These are phyloP conservation scores for Hypholoma fasciculare DNA, from an alignment of 768 basidiomycete genomes.

Conservation along the genomic window DNA sequence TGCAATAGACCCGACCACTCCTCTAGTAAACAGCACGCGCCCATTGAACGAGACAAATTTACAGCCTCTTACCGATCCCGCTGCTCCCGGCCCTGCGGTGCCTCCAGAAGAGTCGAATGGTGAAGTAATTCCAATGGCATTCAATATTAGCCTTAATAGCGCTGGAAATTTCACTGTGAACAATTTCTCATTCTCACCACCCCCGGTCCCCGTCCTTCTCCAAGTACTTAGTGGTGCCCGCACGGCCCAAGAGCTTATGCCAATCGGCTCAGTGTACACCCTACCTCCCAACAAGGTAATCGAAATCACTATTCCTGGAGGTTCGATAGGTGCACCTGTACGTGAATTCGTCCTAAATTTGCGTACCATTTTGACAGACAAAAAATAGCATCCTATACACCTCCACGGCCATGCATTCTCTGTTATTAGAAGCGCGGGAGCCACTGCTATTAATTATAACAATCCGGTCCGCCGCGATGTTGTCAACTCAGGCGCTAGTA, in stretches of 20 bases:
- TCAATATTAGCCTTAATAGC: constrained; percentile 28
- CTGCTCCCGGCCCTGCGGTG: constrained; percentile 29
- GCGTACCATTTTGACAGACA: too few species aligned
- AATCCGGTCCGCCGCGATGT: constrained; percentile 65
- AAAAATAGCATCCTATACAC: constrained; percentile 42
- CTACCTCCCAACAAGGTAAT: constrained; percentile 47
- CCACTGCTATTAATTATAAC: constrained; percentile 36
- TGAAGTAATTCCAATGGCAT: constrained; percentile 30
- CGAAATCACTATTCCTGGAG: constrained; percentile 45
- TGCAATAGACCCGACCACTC: constrained; percentile 35
- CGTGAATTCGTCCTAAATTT: background rate
- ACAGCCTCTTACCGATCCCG: constrained; percentile 25
- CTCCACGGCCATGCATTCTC: constrained; percentile 44
- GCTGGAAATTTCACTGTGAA: background rate
- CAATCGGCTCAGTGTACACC: constrained; percentile 39
- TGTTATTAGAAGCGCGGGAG: constrained; percentile 44
- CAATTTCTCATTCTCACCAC: constrained; percentile 23
- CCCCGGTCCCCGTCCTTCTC: constrained; percentile 33
- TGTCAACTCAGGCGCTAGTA: constrained; percentile 38
- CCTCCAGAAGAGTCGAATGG: constrained; percentile 29
- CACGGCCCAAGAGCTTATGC: constrained; percentile 38
- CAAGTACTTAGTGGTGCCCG: constrained; percentile 49
- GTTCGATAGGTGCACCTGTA: constrained; percentile 26
- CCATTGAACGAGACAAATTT: constrained; percentile 36
- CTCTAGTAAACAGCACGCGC: constrained; percentile 17